Base-by-base conservation (phyloP, 176 grass and related monocot species). In the Paspalum vaginatum region DNA sequence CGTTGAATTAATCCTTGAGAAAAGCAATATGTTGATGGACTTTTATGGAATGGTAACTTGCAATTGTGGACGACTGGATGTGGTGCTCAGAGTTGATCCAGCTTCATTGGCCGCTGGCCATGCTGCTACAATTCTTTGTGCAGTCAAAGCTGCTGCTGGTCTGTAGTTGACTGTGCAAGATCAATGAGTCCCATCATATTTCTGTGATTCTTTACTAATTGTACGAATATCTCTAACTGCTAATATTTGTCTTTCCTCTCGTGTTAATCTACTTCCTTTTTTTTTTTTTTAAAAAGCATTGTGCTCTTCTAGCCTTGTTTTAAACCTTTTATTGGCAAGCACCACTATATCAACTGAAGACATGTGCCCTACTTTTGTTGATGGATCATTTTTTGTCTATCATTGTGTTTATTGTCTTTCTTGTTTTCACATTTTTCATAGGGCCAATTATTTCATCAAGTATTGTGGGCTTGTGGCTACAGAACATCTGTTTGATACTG, bases 41-140 rank as follows among this genome's bases (percentile, higher is more conserved):
- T 45, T 60, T n/a, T 26, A 59, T 60, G 37, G 11, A 75, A 18
- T 57, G 72, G 14, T 44, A 75, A 12, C 46, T 13, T 2, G 22
- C 40, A 59, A 60, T 6, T 24, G 58, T 25, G 32, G 32, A 32
- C 3, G 32, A 32, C 32, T 59, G 3, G 9, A 26, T 16, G 4
- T 44, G 21, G 41, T 60, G n/a, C 46, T 27, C 40, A 60, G 54
- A 61, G 55, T 50, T 70, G 61, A 39, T 39, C 5, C 61, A 76
- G 13, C 56, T 76, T 26, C 25, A 61, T 32, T 10, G 74, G 14
- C 46, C 15, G 11, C 46, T 50, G 4, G n/a, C 24, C 16, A 47
- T 37, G 42, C 42, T 77, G 56, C 12, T 61, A 15, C 57, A 62
- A 47, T 77, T 77, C 41, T 61, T 47, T 61, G 42, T 47, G 55